Evolutionary conservation across 306 rosid genomes (phyloP), one percentile per base, ranked within the genome.

Genomic region (Inga leiocalycina): DNA sequence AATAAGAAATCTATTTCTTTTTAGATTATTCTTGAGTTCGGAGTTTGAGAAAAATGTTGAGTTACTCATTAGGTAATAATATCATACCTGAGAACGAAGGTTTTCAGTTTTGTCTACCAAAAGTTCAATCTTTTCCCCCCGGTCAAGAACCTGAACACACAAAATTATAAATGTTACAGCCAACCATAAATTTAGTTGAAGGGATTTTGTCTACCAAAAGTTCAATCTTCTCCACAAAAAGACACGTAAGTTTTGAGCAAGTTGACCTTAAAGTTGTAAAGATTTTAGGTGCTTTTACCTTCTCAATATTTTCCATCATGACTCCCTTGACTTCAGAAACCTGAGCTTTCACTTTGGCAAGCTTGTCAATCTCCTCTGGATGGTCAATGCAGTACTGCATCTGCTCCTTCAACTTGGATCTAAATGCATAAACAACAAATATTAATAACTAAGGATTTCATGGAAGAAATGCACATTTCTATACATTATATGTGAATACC

Each of bases 291-390:
- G 54, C 65, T 78, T 61, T 77, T 74, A 89, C 98, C 97, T 93
- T 94, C 77, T 94, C 98, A 51, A 94, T 94, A 72, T 94, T 94
- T 68, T 91, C 98, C 98, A 94, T 94, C 98, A 94, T 94, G 77
- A 94, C 97, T 85, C 92, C 98, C 84, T 93, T 94, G 37, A 94
- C 98, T 87, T 94, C 98, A 10, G 97, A 78, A 79, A 94, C 98
- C 86, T 93, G 98, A 84, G 97, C 98, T 81, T 94, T 91, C 86
- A 94, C 98, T 89, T 93, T 93, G 69, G 98, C 83, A 83, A 94
- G 86, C 88, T 93, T 93, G 88, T 85, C 88, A 78, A 94, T 88
- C 92, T 94, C 98, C 87, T 93, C 98, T 0, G 97, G 98, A 68
- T 94, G 97, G 80, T 93, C 97, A 70, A 94, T 84, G 74, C 98